These are phyloP conservation scores for Colletotrichum navitas DNA, from an alignment of 2,329 filamentous ascomycete genomes.

Conservation along the genomic window DNA sequence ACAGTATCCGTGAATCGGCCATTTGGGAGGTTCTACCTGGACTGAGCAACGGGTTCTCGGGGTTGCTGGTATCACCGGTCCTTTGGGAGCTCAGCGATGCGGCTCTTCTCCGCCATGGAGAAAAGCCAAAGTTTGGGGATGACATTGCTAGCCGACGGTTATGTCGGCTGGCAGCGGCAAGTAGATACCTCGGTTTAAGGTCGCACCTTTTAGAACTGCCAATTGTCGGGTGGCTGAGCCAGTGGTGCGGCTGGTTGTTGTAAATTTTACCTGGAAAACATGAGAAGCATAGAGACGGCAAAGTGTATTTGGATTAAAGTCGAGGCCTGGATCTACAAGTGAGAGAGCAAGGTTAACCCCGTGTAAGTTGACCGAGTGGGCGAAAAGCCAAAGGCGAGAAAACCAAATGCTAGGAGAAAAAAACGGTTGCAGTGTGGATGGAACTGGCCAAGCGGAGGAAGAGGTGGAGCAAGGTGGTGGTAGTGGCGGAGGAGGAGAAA, in stretches of 20 bases:
- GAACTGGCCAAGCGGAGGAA: not conserved
- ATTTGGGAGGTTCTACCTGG: conserved; percentile 39
- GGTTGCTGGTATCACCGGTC: conserved; percentile 44
- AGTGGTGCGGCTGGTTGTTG: conserved; percentile 26
- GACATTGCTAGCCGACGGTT: conserved; percentile 55
- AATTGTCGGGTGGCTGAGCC: conserved; percentile 29
- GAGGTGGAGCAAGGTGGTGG: conserved; percentile 1
- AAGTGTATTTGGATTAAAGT: conserved; percentile 33
- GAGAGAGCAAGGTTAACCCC: conserved; percentile 37
- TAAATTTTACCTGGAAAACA: conserved; percentile 30
- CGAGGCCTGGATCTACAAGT: conserved; percentile 37
- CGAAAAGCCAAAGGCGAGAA: conserved; percentile 20
- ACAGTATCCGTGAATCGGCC: conserved; percentile 51
- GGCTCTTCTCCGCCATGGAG: conserved; percentile 60
- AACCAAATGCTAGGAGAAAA: conserved; percentile 14
- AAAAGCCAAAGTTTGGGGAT: conserved; percentile 60
- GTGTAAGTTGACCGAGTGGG: conserved; percentile 30
- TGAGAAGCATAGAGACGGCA: conserved; percentile 34
- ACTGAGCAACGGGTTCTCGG: conserved; percentile 43
- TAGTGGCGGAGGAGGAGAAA: no score
- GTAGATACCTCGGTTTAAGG: conserved; percentile 19
- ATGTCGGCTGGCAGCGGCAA: conserved; percentile 3
- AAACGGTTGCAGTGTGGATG: conserved; percentile 17
- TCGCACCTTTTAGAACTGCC: conserved; percentile 25
- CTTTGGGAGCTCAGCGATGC: conserved; percentile 44